phyloP scores from a whole-genome alignment of 495 filamentous ascomycete genomes.

The Xylaria bambusicola region DNA sequence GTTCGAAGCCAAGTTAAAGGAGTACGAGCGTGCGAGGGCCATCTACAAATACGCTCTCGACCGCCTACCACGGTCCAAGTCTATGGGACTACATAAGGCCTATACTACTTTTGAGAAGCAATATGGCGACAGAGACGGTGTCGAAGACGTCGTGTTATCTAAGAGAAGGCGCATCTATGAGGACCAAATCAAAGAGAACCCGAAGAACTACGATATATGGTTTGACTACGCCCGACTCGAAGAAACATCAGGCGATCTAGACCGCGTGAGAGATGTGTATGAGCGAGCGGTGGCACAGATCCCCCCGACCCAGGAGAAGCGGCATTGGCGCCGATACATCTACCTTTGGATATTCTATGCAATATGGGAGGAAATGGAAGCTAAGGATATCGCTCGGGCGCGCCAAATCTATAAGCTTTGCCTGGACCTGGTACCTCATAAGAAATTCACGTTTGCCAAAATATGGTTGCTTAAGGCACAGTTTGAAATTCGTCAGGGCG shows the following conservation, averaged over 20 bases:
- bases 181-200: slow-evolving; percentile 87
- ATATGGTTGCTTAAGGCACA: slow-evolving; percentile 92
- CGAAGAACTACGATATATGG: slow-evolving; percentile 94
- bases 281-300: slow-evolving; percentile 96
- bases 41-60: slow-evolving; percentile 98
- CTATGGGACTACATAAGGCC: slow-evolving; percentile 79
- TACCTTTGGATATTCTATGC: slow-evolving; percentile 99
- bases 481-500: slow-evolving; percentile 86
- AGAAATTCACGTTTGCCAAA: slow-evolving; percentile 97
- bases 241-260: slow-evolving; percentile 75
- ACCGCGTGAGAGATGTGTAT: slow-evolving; percentile 87
- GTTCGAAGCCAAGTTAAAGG: slow-evolving; percentile 91
- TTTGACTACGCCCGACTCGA: slow-evolving; percentile 93
- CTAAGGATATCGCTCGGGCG: slow-evolving; percentile 75
- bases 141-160: slow-evolving; percentile 93
- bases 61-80: slow-evolving; percentile 83
- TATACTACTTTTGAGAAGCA: slow-evolving; percentile 99
- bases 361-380: slow-evolving; percentile 86
- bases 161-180: slow-evolving; percentile 94
- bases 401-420: slow-evolving; percentile 90
- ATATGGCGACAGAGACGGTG: slow-evolving; percentile 89
- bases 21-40: slow-evolving; percentile 90
- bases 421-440: slow-evolving; percentile 86
- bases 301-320: slow-evolving; percentile 93
- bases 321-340: slow-evolving; percentile 96